Evolutionary conservation across 805 yeast genomes (phyloP), one percentile per base, ranked within the genome.

Genomic region (Yamadazyma paraphyllophila): DNA sequence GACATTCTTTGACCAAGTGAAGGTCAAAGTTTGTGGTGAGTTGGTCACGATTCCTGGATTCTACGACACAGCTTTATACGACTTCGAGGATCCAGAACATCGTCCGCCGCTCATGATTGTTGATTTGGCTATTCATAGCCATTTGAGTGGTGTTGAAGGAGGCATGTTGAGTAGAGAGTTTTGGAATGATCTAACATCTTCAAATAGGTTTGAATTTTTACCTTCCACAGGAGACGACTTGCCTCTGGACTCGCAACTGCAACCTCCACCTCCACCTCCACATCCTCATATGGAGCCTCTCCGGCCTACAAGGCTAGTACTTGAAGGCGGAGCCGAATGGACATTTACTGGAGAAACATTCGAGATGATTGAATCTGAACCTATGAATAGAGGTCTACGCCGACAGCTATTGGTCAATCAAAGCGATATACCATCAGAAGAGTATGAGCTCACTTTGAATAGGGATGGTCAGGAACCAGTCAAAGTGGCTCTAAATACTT

Each of bases 401-500:
- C 40, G 49, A 30, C 55, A 53, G 27, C 36, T 58, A n/a, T 41
- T 65, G 16, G 60, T 67, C 4, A 57, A 62, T 40, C 71, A 65
- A 49, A 38, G 61, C 4, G 62, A 59, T 20, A 44, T 63, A 6
- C 54, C 66, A 3, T 40, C 56, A 3, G 44, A 52, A 4, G 56
- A 52, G 8, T 71, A 64, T 46, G 61, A 60, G 44, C 51, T 66
- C 24, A 47, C 53, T 4, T 34, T 60, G 16, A 48, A 45, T 9
- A 43, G 45, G 13, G 64, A 56, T 10, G 46, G 43, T 4, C 44
- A 41, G 9, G 42, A 36, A 4, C 44, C 47, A 2, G 41, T 27
- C 2, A 24, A 12, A 2, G 63, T 60, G 2, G 45, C 46, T 2
- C 58, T 74, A 43, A 62, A 62, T 37, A 57, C 72, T 0, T 70